These are phyloP conservation scores for Komagataella phaffii DNA, from an alignment of 805 yeast genomes.

Conservation along the genomic window DNA sequence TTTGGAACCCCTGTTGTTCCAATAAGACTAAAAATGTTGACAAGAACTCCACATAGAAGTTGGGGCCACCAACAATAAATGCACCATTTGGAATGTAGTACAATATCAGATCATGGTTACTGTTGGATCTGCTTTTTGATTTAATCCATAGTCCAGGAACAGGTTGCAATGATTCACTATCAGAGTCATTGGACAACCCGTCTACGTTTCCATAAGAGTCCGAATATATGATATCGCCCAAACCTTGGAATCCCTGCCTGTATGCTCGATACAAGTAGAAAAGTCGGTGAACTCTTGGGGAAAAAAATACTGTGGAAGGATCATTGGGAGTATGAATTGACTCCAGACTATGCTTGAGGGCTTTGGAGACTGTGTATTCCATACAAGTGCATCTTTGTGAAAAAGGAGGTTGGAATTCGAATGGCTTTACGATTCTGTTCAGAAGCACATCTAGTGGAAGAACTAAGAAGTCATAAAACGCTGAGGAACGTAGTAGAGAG, in stretches of 20 bases:
- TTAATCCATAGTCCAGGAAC: conserved; percentile 17
- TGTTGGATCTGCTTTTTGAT: conserved; percentile 14
- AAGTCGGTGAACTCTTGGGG: conserved; percentile 17
- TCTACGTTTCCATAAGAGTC: conserved; percentile 4
- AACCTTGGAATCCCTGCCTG: conserved; percentile 19
- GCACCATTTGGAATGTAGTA: conserved; percentile 27
- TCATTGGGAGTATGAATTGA: conserved; percentile 5
- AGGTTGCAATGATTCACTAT: background rate
- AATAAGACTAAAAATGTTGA: conserved; percentile 25
- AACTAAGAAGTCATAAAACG: conserved; percentile 12
- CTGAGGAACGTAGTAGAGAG: conserved; percentile 1
- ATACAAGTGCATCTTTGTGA: conserved; percentile 16
- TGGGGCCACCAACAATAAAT: conserved; percentile 20
- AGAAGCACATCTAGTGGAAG: conserved; percentile 12
- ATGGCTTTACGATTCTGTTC: conserved; percentile 17
- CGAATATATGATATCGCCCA: conserved; percentile 17
- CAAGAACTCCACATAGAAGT: conserved; percentile 30
- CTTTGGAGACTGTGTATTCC: conserved; percentile 11
- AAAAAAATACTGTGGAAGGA: conserved; percentile 12
- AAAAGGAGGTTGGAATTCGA: conserved; percentile 14
- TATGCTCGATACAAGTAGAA: conserved; percentile 16
- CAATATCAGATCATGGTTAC: conserved; percentile 24
- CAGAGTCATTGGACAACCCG: background rate
- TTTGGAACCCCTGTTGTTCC: conserved; percentile 32
- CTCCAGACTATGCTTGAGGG: conserved; percentile 9